Evolutionary conservation across 495 filamentous ascomycete genomes (phyloP), one percentile per base, ranked within the genome.

Genomic region (Tetracladium marchalianum): DNA sequence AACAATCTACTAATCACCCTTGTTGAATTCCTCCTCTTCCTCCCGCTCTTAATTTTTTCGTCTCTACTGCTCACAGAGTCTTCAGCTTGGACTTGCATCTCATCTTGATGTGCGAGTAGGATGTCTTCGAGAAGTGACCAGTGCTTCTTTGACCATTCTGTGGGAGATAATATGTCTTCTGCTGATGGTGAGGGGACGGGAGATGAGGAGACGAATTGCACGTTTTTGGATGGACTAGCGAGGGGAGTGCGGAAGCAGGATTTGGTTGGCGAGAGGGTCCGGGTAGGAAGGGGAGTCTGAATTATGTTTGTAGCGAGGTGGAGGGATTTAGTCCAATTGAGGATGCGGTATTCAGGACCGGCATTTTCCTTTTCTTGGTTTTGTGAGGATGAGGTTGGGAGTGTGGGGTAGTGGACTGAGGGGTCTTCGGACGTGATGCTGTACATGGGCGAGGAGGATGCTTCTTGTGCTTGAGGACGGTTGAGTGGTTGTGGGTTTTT

Each of bases 161-260:
- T 57, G 10, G 51, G 31, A 1, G 57, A 60, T 10, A 60, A 46
- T 1, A 31, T 33, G 11, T 46, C 47, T 2, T 16, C 15, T 1
- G 31, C 11, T 4, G 55, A 45, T 5, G 55, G 52, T 11, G 41
- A 41, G 3, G 55, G 51, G 12, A 52, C 35, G 15, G 55, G 55
- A 5, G 55, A 58, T 1, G 55, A 58, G 31, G 55, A 58, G 9
- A 54, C 55, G 27, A 58, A 58, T 35, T 51, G 43, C 4, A 58
- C 55, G 11, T 11, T 49, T 41, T 58, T 58, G 34, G 24, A 42
- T 11, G 55, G 48, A 11, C 35, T 44, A 45, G 75, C 75, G 13
- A 72, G 51, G 2, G 73, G 71, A 11, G 72, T 74, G 43, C 73
- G 66, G 22, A 77, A 56, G 50, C 59, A 70, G 1, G 72, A 75